Base-by-base conservation (phyloP, 768 basidiomycete species). In the Austroboletus festivus region DNA sequence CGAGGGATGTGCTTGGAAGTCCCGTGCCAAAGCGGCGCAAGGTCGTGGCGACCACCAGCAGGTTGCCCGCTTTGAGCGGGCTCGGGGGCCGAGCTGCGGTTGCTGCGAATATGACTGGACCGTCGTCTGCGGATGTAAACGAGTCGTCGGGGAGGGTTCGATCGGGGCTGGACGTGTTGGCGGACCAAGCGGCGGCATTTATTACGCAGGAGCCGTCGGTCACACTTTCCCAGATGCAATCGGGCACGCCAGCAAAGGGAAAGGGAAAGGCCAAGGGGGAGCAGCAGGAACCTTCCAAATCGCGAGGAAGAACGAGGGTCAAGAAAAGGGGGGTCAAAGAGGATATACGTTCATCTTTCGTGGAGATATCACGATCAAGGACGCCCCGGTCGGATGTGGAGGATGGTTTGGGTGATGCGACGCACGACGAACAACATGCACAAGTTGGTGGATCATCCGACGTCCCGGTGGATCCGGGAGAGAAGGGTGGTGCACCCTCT, bases 91-190 rank as follows among this genome's bases (percentile, higher is more conserved):
- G 42, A 39, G 6, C 35, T 7, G 28, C 44, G 16, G 45, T 38
- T 5, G 13, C n/a, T n/a, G n/a, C n/a, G n/a, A n/a, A 50, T 21
- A 19, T 22, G 11, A 22, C 44, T 9, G 26, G n/a, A n/a, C n/a
- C 23, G 5, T 34, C 53, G 5, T 37, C 60, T 26, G 33, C 30
- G 15, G 31, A 50, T 38, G 6, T 43, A 20, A 24, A 22, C 18
- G 51, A 23, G 18, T 33, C 12, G 4, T 31, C 15, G 22, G 60
- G 57, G 26, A 56, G 72, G 41, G 65, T 74, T 39, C 69, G 66
- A 51, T 79, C 79, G 51, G 86, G 82, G 7, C 68, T 89, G 57
- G 85, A 89, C 56, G 84, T 89, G 8, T 68, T 88, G 28, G 86
- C 86, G 1, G 85, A 86, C 54, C 84, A 87, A 60, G 84, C 86